Base-by-base conservation (phyloP, 208 protist genomes). In the Endotrypanum monterogeii region DNA sequence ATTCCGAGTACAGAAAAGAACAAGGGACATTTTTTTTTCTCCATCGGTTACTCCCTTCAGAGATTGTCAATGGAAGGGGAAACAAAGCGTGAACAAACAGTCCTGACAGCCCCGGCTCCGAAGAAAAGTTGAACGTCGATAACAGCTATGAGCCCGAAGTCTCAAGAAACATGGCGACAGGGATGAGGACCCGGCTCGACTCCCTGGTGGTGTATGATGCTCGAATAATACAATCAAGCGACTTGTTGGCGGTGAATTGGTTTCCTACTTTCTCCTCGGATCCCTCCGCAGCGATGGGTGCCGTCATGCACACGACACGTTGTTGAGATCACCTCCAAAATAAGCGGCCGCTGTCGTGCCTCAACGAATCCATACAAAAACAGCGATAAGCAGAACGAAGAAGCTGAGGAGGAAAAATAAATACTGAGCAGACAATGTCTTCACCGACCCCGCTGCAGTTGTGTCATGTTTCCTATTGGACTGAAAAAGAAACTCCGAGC, bases 301-400 rank as follows among this genome's bases (percentile, higher is more conserved):
- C 37, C 25, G 16, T 46, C 60, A 18, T 65, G 28, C 37, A 25
- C 18, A 65, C 20, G 8, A 65, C 60, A 25, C 4, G 23, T 28
- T 30, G 35, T 65, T 11, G 35, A n/a, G n/a, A 12, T 18, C 41
- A 25, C 37, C 37, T 48, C 37, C 23, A 65, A 62, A 37, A 41
- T 5, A 48, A n/a, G 8, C 20, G 20, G 18, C 37, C 20, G 32
- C 37, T 65, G 60, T 30, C 37, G 52, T 50, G 35, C 67, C 41
- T 76, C 61, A 68, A n/a, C 67, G 61, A 48, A 62, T 23, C 5
- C 60, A 18, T 14, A 69, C 61, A 52, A 44, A 32, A 25, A 52
- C 61, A 44, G 60, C 60, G 23, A 60, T 25, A 23, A 41, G 8
- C 37, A 65, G 18, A 41, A 41, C 60, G 7, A 65, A 7, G 35